A percentile compares a stretch with the other conserved stretches of the same genome.
Conservation (phyloP, 192 early-diverging fungal species). For the Allomyces macrogynus region DNA sequence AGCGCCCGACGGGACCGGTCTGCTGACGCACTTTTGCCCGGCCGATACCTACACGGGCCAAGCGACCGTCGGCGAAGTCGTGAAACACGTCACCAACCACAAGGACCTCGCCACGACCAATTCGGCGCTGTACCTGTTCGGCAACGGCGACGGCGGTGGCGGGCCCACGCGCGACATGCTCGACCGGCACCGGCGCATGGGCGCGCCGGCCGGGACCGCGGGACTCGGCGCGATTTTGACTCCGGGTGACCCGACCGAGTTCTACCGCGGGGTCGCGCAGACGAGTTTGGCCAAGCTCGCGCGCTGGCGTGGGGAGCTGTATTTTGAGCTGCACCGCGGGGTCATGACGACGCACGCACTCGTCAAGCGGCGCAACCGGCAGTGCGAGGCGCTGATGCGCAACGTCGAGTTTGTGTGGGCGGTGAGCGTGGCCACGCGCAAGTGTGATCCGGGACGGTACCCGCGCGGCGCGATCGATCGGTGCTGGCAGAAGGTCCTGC, state of each 20-base stretch:
- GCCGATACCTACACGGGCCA: conserved; percentile 63
- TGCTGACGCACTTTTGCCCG: conserved; percentile 79
- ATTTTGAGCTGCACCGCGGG: conserved; percentile 95
- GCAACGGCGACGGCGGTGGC: conserved; percentile 93
- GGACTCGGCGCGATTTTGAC: too few relatives aligned
- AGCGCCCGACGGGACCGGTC: conserved; percentile 61
- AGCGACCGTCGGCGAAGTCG: conserved; percentile 30
- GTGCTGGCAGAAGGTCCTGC: conserved; percentile 71
- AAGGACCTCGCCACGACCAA: conserved; percentile 69
- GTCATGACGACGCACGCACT: conserved; percentile 86
- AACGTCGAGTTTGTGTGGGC: conserved; percentile 44
- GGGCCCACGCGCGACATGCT: conserved; percentile 68
- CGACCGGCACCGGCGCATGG: conserved; percentile 56
- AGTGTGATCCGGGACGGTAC: conserved; percentile 19
- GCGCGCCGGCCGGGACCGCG: too few relatives aligned
- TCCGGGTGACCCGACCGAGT: conserved; percentile 49
- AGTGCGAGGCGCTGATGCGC: conserved; percentile 60
- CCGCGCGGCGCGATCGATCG: conserved; percentile 53
- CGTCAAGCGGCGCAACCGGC: conserved; percentile 71
- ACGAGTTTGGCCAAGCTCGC: conserved; percentile 17
- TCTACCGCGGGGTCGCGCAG: conserved; percentile 62
- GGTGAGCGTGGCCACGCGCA: neutral
- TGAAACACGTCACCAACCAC: conserved; percentile 58
- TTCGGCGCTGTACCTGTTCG: conserved; percentile 73
- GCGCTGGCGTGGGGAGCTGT: conserved; percentile 89